Percentiles rank a stretch among this genome's conserved stretches.
These are phyloP conservation scores for Mycena vitilis DNA, from an alignment of 768 basidiomycete species.

Conservation along the genomic window DNA sequence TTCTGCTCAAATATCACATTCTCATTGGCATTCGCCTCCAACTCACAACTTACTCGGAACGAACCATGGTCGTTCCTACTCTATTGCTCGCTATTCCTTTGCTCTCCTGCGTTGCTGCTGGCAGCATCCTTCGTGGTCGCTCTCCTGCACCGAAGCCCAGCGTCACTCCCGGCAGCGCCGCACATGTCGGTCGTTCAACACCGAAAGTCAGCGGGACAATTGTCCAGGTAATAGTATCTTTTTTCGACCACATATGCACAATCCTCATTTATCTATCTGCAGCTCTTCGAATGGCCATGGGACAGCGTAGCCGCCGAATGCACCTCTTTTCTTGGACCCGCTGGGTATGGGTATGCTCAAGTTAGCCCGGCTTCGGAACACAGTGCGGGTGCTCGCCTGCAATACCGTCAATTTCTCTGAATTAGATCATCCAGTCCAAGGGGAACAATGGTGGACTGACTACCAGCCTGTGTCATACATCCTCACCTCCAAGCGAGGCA, in stretches of 20 bases:
- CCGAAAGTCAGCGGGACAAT: constrained; percentile 43
- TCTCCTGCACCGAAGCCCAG: neutral
- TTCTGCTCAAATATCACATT: neutral
- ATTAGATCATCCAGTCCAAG: constrained; percentile 38
- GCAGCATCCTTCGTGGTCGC: constrained; percentile 2
- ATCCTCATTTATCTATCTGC: constrained; percentile 28
- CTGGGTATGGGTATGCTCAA: constrained; percentile 58
- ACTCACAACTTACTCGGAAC: neutral
- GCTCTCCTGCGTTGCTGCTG: constrained; percentile 22
- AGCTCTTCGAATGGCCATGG: constrained; percentile 59
- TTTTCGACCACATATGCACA: too few relatives aligned
- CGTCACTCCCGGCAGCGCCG: constrained; percentile 18
- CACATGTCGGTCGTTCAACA: constrained; percentile 26
- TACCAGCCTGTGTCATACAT: constrained; percentile 60
- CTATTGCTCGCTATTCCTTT: neutral
- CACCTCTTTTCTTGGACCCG: constrained; percentile 56
- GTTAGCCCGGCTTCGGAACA: constrained; percentile 51
- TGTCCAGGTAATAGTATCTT: constrained; percentile 32
- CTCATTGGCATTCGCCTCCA: neutral
- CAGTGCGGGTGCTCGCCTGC: constrained; percentile 6
- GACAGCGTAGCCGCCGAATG: constrained; percentile 57
- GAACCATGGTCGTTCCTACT: constrained; percentile 10
- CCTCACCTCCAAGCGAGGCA: constrained; percentile 56
- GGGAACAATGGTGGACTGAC: constrained; percentile 61
- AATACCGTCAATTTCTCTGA: too few relatives aligned